These are phyloP conservation scores for Suillus decipiens DNA, from an alignment of 768 basidiomycete species.

Conservation along the genomic window DNA sequence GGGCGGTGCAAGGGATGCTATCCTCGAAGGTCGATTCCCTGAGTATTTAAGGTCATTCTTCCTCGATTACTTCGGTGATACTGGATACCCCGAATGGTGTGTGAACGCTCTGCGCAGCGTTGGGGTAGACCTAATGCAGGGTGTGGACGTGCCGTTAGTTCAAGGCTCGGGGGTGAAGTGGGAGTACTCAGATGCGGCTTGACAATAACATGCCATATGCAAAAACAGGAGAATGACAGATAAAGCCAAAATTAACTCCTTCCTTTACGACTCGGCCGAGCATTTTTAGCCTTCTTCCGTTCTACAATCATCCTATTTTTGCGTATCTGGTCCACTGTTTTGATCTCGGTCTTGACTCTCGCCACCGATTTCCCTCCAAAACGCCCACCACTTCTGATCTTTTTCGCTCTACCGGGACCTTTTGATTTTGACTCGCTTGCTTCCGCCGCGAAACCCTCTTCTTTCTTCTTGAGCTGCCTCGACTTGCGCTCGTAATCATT, in stretches of 20 bases:
- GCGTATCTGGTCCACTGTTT: constrained; percentile 84
- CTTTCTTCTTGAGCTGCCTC: constrained; percentile 62
- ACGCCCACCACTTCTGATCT: constrained; percentile 39
- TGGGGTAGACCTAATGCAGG: constrained; percentile 78
- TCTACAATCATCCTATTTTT: constrained; percentile 69
- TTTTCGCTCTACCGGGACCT: constrained; percentile 36
- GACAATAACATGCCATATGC: constrained; percentile 8
- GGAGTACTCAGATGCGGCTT: constrained; percentile 64
- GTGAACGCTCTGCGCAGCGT: constrained; percentile 82
- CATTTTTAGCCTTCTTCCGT: constrained; percentile 75
- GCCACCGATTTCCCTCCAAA: constrained; percentile 61
- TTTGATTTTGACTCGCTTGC: constrained; percentile 26
- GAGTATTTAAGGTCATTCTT: constrained; percentile 78
- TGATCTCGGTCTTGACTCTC: constrained; percentile 80
- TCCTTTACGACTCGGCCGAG: constrained; percentile 56
- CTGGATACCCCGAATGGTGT: constrained; percentile 88
- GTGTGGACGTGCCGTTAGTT: constrained; percentile 48
- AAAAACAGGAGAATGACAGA: constrained; percentile 12
- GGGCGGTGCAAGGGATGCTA: constrained; percentile 83
- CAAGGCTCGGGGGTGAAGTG: constrained; percentile 72
- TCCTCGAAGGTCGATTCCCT: constrained; percentile 76
- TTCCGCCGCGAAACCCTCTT: constrained; percentile 32
- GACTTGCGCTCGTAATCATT: constrained; percentile 75
- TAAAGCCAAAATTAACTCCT: constrained; percentile 20
- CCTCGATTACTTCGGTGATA: constrained; percentile 68